Evolutionary conservation across 2,329 filamentous ascomycete species (phyloP).

Genomic region (Hypoxylon sp.): DNA sequence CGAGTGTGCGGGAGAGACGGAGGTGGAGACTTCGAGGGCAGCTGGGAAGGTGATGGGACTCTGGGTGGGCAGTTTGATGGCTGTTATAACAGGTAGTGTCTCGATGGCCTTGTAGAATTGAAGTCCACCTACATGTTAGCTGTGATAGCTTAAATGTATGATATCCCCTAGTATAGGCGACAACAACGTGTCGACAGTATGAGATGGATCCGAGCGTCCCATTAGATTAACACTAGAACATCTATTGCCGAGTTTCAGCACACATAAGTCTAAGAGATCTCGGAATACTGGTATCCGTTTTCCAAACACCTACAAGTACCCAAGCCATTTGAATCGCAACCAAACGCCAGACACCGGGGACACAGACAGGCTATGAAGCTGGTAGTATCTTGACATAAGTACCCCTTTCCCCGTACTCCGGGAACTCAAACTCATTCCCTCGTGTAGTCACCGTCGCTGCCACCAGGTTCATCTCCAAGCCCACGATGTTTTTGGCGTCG

Average conservation of each 20-base stretch:
- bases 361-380: not conserved
- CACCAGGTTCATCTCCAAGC: slow-evolving; percentile 36
- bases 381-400: slow-evolving; percentile 12
- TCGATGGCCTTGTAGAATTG: slow-evolving; percentile 2
- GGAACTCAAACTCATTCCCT: slow-evolving; percentile 35
- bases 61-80: slow-evolving; percentile 14
- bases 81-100: slow-evolving; percentile 9
- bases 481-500: slow-evolving; percentile 27
- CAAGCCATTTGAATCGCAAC: not conserved
- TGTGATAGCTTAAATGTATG: too few relatives aligned
- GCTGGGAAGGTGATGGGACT: not conserved
- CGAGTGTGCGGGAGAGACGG: slow-evolving; percentile 1
- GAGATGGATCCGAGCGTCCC: too few relatives aligned
- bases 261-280: not conserved
- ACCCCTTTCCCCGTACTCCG: slow-evolving; percentile 36
- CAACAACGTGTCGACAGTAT: too few relatives aligned
- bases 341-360: not conserved
- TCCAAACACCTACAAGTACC: not conserved
- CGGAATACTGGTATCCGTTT: not conserved
- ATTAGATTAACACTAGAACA: not conserved
- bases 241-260: not conserved
- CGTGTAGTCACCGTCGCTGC: slow-evolving; percentile 32
- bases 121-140: too few relatives aligned
- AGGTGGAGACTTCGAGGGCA: slow-evolving; percentile 15
- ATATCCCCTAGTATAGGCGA: too few relatives aligned